Base-by-base conservation (phyloP, 352 stramenopile genomes). In the Pythium phragmiticola region DNA sequence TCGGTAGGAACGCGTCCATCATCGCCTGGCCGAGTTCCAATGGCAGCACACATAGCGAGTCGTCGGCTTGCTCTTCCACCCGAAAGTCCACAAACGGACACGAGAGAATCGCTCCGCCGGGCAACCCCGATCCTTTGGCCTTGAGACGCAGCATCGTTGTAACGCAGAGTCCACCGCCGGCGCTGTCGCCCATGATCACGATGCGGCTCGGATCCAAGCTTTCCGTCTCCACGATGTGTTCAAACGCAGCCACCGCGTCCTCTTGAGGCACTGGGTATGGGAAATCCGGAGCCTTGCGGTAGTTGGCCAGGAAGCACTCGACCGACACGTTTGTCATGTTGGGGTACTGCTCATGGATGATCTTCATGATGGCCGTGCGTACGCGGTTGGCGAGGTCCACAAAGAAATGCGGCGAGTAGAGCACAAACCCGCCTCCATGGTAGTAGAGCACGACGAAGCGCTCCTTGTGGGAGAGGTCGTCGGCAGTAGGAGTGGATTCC, bases 251-350 rank as follows among this genome's bases (percentile, higher is more conserved):
- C 36, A 81, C 62, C 16, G 77, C 74, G 59, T 89, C 80, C 47
- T 89, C 68, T 21, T 78, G 60, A 36, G 77, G 77, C 0, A 62
- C 28, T 0, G 80, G 80, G 60, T 80, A 87, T 11, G 57, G 33
- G 13, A 69, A 53, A 42, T 84, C 73, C 6, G 77, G 76, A 17
- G 80, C 62, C 63, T 87, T 89, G n/a, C 77, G 80, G 67, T 87
- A 89, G 66, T 87, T 89, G 30, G 74, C 77, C n/a, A 89, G 63
- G 50, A 87, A 65, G n/a, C 81, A 73, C 46, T 87, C 64, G 19
- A 85, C 75, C 4, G 60, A 68, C 9, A 52, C 45, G 47, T 68
- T 43, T 30, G 28, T 55, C 36, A 60, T 19, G 13, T 51, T 28
- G 13, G 54, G 43, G 26, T 62, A 9, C 12, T 52, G 12, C 6